Conservation (phyloP, 345 rosid species). For the Hypericum perforatum region DNA sequence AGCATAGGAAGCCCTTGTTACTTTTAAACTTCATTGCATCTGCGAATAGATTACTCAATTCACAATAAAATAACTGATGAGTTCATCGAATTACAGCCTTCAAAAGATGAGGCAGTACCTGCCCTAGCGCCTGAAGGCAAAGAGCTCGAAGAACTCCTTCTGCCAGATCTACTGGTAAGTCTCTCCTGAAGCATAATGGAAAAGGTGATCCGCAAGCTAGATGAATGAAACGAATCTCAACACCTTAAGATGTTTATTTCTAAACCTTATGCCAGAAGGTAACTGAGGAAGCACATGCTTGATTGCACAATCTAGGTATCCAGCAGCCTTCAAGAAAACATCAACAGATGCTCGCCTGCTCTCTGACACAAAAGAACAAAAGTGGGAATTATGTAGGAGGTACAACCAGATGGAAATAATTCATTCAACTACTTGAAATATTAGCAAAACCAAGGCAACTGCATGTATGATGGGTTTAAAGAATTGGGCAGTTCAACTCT, state of each 20-base stretch:
- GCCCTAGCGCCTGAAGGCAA: slow-evolving; percentile 92
- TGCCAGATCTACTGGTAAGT: slow-evolving; percentile 79
- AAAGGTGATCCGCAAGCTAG: neutral
- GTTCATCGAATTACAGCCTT: slow-evolving; percentile 9
- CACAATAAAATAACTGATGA: neutral
- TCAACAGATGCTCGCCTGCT: slow-evolving; percentile 79
- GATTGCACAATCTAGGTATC: slow-evolving; percentile 88
- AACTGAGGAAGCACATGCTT: slow-evolving; percentile 85
- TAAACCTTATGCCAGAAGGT: slow-evolving; percentile 63
- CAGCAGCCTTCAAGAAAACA: slow-evolving; percentile 94
- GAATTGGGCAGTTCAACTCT: no score
- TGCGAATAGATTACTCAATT: no score
- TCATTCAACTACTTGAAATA: no score
- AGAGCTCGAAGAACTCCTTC: slow-evolving; percentile 92
- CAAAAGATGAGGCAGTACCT: slow-evolving; percentile 39
- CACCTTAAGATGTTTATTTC: neutral
- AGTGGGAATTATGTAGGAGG: slow-evolving; percentile 3
- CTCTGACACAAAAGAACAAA: slow-evolving; percentile 35
- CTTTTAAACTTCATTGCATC: neutral
- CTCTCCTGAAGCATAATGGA: slow-evolving; percentile 47
- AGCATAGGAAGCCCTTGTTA: no score
- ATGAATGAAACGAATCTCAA: slow-evolving; percentile 4
- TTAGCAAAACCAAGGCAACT: no score
- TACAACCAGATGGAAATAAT: no score
- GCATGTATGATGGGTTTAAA: no score